Evolutionary conservation across 2,329 filamentous ascomycete genomes (phyloP), one percentile per base, ranked within the genome.

Genomic region (Cadophora sp.): DNA sequence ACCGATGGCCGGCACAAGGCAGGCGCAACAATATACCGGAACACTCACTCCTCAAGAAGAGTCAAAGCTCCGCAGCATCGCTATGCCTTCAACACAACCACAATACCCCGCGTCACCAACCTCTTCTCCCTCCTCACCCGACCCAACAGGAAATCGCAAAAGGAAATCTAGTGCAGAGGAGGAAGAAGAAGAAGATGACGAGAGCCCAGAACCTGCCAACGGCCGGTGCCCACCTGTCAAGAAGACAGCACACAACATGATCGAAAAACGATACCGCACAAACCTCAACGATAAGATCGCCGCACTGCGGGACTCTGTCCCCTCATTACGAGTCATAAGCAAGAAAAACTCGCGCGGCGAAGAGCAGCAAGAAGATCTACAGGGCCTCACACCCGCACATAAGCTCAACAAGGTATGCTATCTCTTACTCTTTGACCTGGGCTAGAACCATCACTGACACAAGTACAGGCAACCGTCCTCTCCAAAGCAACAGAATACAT

Each of bases 401-500:
- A 92, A 92, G 76, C 80, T 91, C 62, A 92, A 92, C 81, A 92
- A 92, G 77, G 89, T 77, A 55, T 40, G 64, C 62, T 26, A 53
- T 24, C 27, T 43, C 14, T 19, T 19, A 43, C 16, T n/a, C 19
- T 60, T 46, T 22, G 1, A 29, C 55, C 29, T 65, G 62, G 24
- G 3, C 43, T 16, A 12, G 48, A 37, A 19, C 62, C 22, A 51
- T 40, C 31, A 22, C 62, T 65, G 31, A 71, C 59, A 34, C n/a
- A 40, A 22, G 14, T 31, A 24, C 51, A 76, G 76, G 74, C 74
- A 64, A 77, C 75, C 0, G 86, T 98, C 55, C 82, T 98, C 62
- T 94, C 93, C 73, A 98, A 98, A 80, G 95, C 95, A 6, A 97
- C 94, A 11, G 95, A 97, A 79, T 97, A 98, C 76, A 98, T 98